Conservation (phyloP, 345 rosid genomes). For the Adansonia digitata region DNA sequence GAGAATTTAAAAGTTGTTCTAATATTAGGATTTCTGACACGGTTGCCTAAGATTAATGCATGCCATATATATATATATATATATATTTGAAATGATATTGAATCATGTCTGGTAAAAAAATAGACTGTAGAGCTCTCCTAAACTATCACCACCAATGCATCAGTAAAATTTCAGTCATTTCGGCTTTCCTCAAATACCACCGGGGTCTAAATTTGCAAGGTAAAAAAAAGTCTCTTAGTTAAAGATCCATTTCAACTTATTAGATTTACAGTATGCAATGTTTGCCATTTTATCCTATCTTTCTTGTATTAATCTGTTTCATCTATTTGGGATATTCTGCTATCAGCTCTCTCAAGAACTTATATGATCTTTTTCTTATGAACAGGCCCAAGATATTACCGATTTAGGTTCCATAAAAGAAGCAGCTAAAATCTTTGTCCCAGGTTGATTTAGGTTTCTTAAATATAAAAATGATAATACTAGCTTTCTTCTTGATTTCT, state of each 20-base stretch:
- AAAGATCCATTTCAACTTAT: too few relatives aligned
- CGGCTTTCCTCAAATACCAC: background rate
- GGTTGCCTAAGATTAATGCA: background rate
- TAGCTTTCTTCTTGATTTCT: conserved; percentile 3
- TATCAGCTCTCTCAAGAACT: conserved; percentile 9
- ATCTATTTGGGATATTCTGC: background rate
- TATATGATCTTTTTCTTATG: conserved; percentile 10
- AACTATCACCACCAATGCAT: too few relatives aligned
- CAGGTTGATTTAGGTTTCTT: background rate
- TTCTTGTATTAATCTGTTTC: background rate
- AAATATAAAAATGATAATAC: background rate
- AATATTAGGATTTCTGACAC: background rate
- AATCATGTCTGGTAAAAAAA: background rate
- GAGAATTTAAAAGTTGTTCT: background rate
- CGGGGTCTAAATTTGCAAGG: too few relatives aligned
- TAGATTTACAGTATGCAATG: background rate
- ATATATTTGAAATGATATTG: background rate
- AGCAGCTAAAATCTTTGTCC: conserved; percentile 62
- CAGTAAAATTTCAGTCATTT: too few relatives aligned
- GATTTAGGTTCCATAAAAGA: conserved; percentile 81
- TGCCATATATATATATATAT: background rate
- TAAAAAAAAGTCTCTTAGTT: too few relatives aligned
- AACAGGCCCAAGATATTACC: conserved; percentile 77
- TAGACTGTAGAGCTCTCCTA: background rate
- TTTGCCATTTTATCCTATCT: background rate